Evolutionary conservation across 2,329 filamentous ascomycete species (phyloP), one percentile per base, ranked within the genome.

Genomic region (Xylaria sp.): DNA sequence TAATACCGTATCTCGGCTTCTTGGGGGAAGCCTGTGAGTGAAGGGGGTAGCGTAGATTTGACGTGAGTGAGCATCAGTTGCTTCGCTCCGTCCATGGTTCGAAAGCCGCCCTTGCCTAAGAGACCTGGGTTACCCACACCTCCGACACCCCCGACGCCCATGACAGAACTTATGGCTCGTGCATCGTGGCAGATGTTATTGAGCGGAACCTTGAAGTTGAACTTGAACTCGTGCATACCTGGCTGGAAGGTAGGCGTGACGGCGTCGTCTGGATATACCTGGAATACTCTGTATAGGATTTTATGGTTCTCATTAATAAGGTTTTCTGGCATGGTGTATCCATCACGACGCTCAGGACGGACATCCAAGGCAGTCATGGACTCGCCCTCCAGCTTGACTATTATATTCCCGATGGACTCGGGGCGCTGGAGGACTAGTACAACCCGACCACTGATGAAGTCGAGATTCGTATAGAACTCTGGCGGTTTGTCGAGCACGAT

Each of bases 1-100:
- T 92, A 99, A 78, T 99, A 99, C 69, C 89, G 86, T 63, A 98
- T 94, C 77, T 97, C 93, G 21, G 94, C 94, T 76, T 94, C 88
- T 33, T 89, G 90, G 0, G 92, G 92, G 68, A 95, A 94, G 2
- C 92, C 92, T n/a, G 86, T 91, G 57, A 98, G 80, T 4, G 93
- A 96, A 0, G 95, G 95, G 4, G 95, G 95, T 11, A 99, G 82
- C 0, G 94, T 96, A 69, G 88, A 88, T 73, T 91, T 95, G 66
- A 95, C 87, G 79, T 99, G 95, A 40, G 75, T 75, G 52, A 88
- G 83, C 70, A 85, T 82, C 59, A 89, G 76, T 75, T 89, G 87
- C 71, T 84, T 85, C 63, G 82, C 81, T n/a, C 85, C 85, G 67
- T 87, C 84, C 82, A 89, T 87, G 64, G 87, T 81, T 38, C 87